These are phyloP conservation scores for Linnemannia hyalina DNA, from an alignment of 192 early-diverging fungal genomes.

Conservation along the genomic window DNA sequence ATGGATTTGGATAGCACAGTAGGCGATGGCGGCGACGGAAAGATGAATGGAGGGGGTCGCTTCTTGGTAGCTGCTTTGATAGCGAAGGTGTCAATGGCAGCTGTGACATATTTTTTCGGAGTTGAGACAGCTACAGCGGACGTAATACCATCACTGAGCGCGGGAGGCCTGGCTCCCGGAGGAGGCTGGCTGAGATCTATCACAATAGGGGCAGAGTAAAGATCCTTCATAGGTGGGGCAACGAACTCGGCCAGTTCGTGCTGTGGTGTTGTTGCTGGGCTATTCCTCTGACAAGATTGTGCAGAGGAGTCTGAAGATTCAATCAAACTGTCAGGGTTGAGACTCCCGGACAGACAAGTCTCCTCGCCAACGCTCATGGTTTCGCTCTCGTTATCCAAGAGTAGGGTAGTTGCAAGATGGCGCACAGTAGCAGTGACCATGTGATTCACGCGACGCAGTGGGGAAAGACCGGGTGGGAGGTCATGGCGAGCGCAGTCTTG, in stretches of 20 bases:
- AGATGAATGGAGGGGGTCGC: neutral
- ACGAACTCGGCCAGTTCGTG: neutral
- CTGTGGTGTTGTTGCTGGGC: neutral
- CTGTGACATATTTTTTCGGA: neutral
- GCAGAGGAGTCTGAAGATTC: too few relatives aligned
- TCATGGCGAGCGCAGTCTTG: neutral
- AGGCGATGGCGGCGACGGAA: neutral
- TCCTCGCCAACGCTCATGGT: neutral
- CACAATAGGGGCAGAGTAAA: neutral
- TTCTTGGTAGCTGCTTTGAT: neutral
- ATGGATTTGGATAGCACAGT: neutral
- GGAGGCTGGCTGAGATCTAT: neutral
- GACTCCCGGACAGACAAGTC: too few relatives aligned
- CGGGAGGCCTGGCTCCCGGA: neutral
- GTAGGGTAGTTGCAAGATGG: neutral
- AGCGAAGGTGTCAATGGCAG: neutral
- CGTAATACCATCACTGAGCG: neutral
- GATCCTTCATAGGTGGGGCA: neutral
- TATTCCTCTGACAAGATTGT: neutral
- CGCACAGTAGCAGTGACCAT: neutral
- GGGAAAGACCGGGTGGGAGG: neutral
- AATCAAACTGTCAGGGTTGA: too few relatives aligned
- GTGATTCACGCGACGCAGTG: neutral
- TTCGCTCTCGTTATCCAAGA: neutral
- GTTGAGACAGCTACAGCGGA: neutral